phyloP scores from a whole-genome alignment of 2,329 filamentous ascomycete species.

The Aureobasidium leucospermi region DNA sequence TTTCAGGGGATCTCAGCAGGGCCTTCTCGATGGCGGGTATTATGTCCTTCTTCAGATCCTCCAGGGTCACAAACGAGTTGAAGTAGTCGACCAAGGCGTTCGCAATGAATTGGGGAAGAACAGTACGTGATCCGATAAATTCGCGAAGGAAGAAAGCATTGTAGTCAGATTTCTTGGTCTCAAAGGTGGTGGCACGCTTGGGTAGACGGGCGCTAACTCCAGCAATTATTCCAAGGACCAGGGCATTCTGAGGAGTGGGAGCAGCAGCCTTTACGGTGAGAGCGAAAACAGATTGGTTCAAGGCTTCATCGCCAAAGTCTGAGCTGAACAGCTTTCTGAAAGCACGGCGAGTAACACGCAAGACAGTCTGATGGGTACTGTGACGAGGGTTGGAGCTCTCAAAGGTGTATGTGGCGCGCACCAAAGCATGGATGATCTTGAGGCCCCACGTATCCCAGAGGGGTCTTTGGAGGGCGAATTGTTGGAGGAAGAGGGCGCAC shows the following conservation, averaged over 20 bases:
- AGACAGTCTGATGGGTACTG: slow-evolving; percentile 63
- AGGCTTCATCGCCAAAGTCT: slow-evolving; percentile 51
- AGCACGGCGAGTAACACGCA: slow-evolving; percentile 71
- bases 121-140: slow-evolving; percentile 68
- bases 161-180: slow-evolving; percentile 61
- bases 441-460: slow-evolving; percentile 58
- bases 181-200: slow-evolving; percentile 54
- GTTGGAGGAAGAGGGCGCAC: slow-evolving; percentile 72
- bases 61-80: slow-evolving; percentile 59
- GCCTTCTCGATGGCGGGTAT: slow-evolving; percentile 82
- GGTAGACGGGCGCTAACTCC: slow-evolving; percentile 73
- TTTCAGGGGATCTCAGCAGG: slow-evolving; percentile 80
- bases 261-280: slow-evolving; percentile 62
- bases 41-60: slow-evolving; percentile 69
- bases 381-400: slow-evolving; percentile 57
- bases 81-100: slow-evolving; percentile 78
- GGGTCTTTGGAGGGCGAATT: slow-evolving; percentile 52
- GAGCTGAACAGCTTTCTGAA: slow-evolving; percentile 65
- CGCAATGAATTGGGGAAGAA: slow-evolving; percentile 64
- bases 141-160: slow-evolving; percentile 81
- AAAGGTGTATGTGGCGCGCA: slow-evolving; percentile 71
- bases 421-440: slow-evolving; percentile 61
- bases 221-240: slow-evolving; percentile 76
- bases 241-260: slow-evolving; percentile 61
- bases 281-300: slow-evolving; percentile 56